These are phyloP conservation scores for Earliella scabrosa DNA, from an alignment of 1,284 basidiomycete species.

Conservation along the genomic window DNA sequence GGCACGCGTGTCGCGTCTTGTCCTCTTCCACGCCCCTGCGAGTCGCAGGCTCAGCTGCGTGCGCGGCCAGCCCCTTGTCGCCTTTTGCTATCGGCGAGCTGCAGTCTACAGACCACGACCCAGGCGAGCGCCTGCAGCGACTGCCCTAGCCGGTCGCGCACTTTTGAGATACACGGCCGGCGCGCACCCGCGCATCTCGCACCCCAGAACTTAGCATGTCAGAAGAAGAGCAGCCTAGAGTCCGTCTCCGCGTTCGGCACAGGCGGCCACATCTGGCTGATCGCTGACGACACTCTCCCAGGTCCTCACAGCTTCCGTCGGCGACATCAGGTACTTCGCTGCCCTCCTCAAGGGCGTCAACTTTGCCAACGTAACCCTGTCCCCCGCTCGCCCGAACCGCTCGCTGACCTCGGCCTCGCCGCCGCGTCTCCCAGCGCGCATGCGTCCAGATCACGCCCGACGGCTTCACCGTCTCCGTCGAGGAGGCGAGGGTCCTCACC, in stretches of 20 bases:
- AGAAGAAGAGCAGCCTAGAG: conserved; percentile 25
- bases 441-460: conserved; percentile 70
- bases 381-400: conserved; percentile 12
- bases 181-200: neutral
- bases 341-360: conserved; percentile 79
- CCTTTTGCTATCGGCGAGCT: too few relatives aligned
- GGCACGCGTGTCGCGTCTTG: conserved; percentile 9
- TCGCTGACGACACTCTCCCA: conserved; percentile 36
- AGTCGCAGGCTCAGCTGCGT: too few relatives aligned
- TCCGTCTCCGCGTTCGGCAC: conserved; percentile 20
- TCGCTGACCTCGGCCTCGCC: conserved; percentile 12
- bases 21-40: too few relatives aligned
- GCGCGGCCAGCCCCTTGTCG: too few relatives aligned
- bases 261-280: conserved; percentile 16
- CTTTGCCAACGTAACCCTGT: conserved; percentile 64
- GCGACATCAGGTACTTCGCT: conserved; percentile 80
- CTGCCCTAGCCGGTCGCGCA: neutral
- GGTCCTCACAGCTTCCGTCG: conserved; percentile 78
- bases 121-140: too few relatives aligned
- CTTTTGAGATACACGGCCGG: neutral
- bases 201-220: conserved; percentile 27
- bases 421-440: conserved; percentile 70
- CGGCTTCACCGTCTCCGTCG: conserved; percentile 85
- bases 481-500: conserved; percentile 80
- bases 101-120: too few relatives aligned